These are phyloP conservation scores for Pseudogymnoascus sp. DNA, from an alignment of 2,329 filamentous ascomycete genomes.

Conservation along the genomic window DNA sequence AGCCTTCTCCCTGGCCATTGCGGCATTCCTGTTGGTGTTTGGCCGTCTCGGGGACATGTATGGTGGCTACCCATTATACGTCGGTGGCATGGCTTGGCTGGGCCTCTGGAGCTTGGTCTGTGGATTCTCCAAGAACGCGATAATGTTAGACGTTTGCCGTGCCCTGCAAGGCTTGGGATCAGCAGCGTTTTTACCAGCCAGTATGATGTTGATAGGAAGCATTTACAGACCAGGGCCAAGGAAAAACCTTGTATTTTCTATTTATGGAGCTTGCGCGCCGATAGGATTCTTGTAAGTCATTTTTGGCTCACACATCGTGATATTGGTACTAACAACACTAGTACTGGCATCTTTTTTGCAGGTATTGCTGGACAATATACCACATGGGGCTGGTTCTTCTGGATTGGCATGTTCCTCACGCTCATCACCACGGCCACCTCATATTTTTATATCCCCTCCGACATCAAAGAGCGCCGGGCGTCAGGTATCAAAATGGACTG, in stretches of 20 bases:
- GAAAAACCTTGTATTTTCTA: conserved; percentile 54
- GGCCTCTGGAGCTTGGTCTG: conserved; percentile 58
- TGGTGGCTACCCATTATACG: conserved; percentile 52
- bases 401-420: conserved; percentile 48
- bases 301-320: conserved; percentile 45
- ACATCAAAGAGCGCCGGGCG: conserved; percentile 30
- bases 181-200: conserved; percentile 61
- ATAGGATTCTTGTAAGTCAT: conserved; percentile 43
- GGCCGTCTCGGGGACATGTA: conserved; percentile 55
- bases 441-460: conserved; percentile 41
- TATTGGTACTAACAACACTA: conserved; percentile 36
- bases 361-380: conserved; percentile 51
- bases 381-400: conserved; percentile 61
- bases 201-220: conserved; percentile 56
- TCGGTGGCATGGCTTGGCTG: conserved; percentile 54
- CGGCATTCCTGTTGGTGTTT: conserved; percentile 51
- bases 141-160: conserved; percentile 65
- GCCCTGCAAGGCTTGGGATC: conserved; percentile 67
- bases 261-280: conserved; percentile 48
- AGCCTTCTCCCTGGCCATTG: conserved; percentile 48
- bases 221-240: conserved; percentile 58
- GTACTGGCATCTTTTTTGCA: conserved; percentile 55
- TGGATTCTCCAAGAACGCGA: conserved; percentile 58
- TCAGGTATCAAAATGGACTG: conserved; percentile 56
- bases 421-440: conserved; percentile 38